Conservation (phyloP, 768 basidiomycete species). For the Psilocybe azurescens region DNA sequence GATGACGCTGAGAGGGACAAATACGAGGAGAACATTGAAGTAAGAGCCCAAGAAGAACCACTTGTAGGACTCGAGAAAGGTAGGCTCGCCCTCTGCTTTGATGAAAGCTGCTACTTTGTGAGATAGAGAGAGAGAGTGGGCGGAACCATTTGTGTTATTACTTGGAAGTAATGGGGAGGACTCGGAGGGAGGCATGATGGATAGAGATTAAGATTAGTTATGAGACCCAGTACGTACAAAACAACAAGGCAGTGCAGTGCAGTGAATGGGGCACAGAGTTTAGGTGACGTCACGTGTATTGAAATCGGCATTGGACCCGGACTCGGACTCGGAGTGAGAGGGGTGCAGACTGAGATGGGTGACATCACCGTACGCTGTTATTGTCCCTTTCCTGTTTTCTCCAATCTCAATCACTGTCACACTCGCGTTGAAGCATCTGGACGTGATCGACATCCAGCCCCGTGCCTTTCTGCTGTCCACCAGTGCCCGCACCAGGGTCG, state of each 20-base stretch:
- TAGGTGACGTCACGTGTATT: conserved; percentile 31
- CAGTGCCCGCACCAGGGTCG: conserved; percentile 53
- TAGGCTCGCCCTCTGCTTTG: conserved; percentile 68
- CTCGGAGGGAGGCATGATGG: conserved; percentile 45
- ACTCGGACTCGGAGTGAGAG: conserved; percentile 15
- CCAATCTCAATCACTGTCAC: conserved; percentile 65
- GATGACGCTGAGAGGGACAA: conserved; percentile 74
- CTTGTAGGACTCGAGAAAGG: conserved; percentile 58
- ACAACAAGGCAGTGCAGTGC: conserved; percentile 32
- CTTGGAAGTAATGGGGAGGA: conserved; percentile 50
- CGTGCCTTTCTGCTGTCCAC: conserved; percentile 43
- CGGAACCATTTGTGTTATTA: conserved; percentile 1
- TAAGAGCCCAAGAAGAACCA: conserved; percentile 71
- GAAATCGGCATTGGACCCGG: conserved; percentile 57
- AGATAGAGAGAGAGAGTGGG: conserved; percentile 28
- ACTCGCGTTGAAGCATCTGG: conserved; percentile 54
- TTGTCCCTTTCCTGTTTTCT: conserved; percentile 36
- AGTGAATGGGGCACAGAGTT: conserved; percentile 4
- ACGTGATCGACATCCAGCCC: conserved; percentile 40
- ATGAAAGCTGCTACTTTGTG: conserved; percentile 44
- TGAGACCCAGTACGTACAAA: conserved; percentile 6
- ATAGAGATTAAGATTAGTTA: conserved; percentile 18
- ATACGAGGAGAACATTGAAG: conserved; percentile 78
- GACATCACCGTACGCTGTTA: conserved; percentile 61
- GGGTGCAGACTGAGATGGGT: conserved; percentile 48